Evolutionary conservation across 441 rosid species (phyloP), one percentile per base, ranked within the genome.

Genomic region (Breynia disticha): DNA sequence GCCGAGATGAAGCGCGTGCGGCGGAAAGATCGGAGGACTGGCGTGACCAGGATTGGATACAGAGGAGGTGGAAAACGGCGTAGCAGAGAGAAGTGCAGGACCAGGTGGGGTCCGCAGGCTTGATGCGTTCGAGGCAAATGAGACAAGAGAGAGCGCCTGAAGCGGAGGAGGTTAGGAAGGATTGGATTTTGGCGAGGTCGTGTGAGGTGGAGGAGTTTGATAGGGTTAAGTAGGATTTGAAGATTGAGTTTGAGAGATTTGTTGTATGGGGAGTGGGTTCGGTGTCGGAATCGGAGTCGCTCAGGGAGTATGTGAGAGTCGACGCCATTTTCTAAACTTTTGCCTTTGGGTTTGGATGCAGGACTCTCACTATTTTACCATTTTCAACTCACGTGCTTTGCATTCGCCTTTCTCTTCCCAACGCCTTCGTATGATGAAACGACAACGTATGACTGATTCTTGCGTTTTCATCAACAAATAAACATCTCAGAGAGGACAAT

Each of bases 21-120:
- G 95, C 80, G 43, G 87, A 76, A 61, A 83, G 79, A 50, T 80
- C 83, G 41, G 77, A 76, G 57, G 94, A 67, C 44, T 87, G 96
- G 54, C 87, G 89, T n/a, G 95, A 87, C 98, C 95, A 86, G 57
- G 89, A 86, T 16, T 87, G 95, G 74, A 87, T 83, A 57, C 98
- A 87, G 67, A 74, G 32, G 53, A 91, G 90, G 73, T 91, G 95
- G 69, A 87, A 85, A 50, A 87, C 76, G 35, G 77, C 81, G 81
- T 71, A 84, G 75, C 97, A 88, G 49, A 79, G 67, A 47, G 87
- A 76, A 55, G 80, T 70, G 67, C 97, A 91, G 52, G 95, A 85
- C 95, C 95, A 91, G 14, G 91, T 81, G 7, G 94, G 95, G 60
- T 91, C 90, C 32, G 95, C 72, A 52, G 74, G 81, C 20, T 73